These are phyloP conservation scores for Afroboletus lepidellus DNA, from an alignment of 1,284 basidiomycete genomes.

Conservation along the genomic window DNA sequence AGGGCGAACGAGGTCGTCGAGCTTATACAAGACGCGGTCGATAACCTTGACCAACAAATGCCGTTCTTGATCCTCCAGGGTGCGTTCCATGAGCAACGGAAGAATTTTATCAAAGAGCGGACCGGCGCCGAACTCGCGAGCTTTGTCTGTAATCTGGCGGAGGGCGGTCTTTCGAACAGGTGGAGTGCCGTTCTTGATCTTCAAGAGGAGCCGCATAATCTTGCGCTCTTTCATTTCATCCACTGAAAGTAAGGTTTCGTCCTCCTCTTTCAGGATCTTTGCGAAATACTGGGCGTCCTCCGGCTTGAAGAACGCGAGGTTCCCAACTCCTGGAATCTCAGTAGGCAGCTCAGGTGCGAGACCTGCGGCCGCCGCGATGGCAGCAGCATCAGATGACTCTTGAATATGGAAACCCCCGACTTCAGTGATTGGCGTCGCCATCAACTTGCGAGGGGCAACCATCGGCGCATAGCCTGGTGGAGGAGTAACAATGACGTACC, in stretches of 20 bases:
- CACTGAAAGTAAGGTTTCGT: slow-evolving; percentile 92
- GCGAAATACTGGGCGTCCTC: slow-evolving; percentile 98
- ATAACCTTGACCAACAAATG: slow-evolving; percentile 99
- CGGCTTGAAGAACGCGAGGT: slow-evolving; percentile 96
- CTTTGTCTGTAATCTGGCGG: slow-evolving; percentile 99
- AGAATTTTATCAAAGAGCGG: slow-evolving; percentile 99
- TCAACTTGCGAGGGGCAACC: slow-evolving; percentile 77
- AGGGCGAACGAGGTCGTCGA: slow-evolving; percentile 97
- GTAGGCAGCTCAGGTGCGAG: slow-evolving; percentile 96
- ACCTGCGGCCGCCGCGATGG: slow-evolving; percentile 83
- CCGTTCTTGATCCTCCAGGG: slow-evolving; percentile 97
- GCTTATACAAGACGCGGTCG: slow-evolving; percentile 97
- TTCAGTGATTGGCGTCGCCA: slow-evolving; percentile 70
- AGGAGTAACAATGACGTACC: slow-evolving; percentile 91
- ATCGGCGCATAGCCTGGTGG: slow-evolving; percentile 92
- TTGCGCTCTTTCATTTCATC: slow-evolving; percentile 99
- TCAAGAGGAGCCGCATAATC: slow-evolving; percentile 98
- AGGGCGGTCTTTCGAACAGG: slow-evolving; percentile 97
- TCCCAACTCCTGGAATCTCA: slow-evolving; percentile 97
- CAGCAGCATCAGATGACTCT: slow-evolving; percentile 87
- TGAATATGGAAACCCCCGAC: slow-evolving; percentile 93
- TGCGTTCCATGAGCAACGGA: slow-evolving; percentile 97
- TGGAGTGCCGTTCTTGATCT: slow-evolving; percentile 99
- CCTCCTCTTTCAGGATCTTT: slow-evolving; percentile 93
- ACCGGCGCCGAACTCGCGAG: slow-evolving; percentile 96